Base-by-base conservation (phyloP, 352 stramenopile species). In the Pilasporangium apinafurcum region DNA sequence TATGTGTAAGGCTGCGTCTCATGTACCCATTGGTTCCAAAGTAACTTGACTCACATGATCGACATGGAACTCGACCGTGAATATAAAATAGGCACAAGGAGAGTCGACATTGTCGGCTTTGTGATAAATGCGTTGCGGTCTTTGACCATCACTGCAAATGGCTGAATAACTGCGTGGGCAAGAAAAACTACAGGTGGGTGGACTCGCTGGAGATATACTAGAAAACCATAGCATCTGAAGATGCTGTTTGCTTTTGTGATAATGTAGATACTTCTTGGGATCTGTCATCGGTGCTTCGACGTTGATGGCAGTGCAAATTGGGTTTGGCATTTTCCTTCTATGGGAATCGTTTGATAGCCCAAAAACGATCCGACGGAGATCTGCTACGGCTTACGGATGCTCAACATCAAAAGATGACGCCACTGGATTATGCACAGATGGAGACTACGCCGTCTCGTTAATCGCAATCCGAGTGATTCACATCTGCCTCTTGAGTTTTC, bases 61-160 rank as follows among this genome's bases (percentile, higher is more conserved):
- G 8, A 51, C 31, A 52, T 35, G 12, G 24, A 29, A 8, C 31
- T 5, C 18, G 50, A 20, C 9, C 8, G 24, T 27, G 44, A 16
- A 31, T 22, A 22, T 22, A 41, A 31, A 29, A 39, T 42, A 92
- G 79, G 14, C 81, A 92, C 57, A 86, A 92, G 44, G 62, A 90
- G 43, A 91, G 75, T 42, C 72, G 79, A 48, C 95, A 98, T 52
- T 98, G 95, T 60, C 92, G 94, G 16, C 86, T 97, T 35, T 98
- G 95, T 48, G 88, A 98, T 50, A 98, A 98, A 51, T 98, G 95
- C 57, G 92, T 98, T 14, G 74, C 81, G 33, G 72, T 90, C 25
- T 98, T 98, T 62, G 95, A 98, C 61, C 95, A 98, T 70, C 95
- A 98, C 70, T 98, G 95, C 73, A 97, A 96, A 51, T 97, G 88